These are phyloP conservation scores for Sclerotinia spermophila DNA, from an alignment of 2,329 filamentous ascomycete species.

Conservation along the genomic window DNA sequence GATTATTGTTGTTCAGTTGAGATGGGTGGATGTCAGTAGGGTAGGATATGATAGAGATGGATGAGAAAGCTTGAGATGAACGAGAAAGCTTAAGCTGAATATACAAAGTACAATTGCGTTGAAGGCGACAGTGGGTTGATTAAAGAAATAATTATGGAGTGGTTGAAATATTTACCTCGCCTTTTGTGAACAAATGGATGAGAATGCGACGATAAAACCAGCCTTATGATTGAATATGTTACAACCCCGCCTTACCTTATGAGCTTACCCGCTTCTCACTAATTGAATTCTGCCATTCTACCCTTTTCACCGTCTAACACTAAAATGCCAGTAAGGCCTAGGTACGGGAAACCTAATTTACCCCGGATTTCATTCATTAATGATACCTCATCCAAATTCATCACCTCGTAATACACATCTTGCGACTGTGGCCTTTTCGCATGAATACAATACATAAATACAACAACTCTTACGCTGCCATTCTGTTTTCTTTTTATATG, in stretches of 20 bases:
- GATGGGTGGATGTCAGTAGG: background rate
- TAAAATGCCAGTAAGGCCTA: background rate
- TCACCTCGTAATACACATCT: slow-evolving; percentile 10
- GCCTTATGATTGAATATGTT: background rate
- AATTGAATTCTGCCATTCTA: slow-evolving; percentile 2
- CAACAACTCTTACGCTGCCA: background rate
- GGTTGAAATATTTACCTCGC: no score
- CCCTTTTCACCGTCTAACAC: background rate
- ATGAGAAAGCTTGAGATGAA: background rate
- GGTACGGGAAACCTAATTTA: slow-evolving; percentile 2
- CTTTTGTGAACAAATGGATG: background rate
- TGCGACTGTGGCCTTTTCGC: slow-evolving; percentile 21
- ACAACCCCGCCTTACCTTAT: background rate
- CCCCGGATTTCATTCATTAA: slow-evolving; percentile 14
- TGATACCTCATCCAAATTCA: background rate
- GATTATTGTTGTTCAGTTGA: background rate
- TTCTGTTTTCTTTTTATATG: background rate
- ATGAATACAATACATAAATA: slow-evolving; percentile 4
- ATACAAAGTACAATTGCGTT: background rate
- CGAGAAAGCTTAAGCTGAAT: background rate
- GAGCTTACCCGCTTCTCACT: background rate
- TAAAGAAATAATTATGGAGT: background rate
- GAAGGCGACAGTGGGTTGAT: background rate
- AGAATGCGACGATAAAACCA: background rate
- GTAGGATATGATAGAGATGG: background rate